Percentiles rank a stretch among this genome's conserved stretches.
Conservation (phyloP, 176 grass and related monocot species). For the Oryza punctata region DNA sequence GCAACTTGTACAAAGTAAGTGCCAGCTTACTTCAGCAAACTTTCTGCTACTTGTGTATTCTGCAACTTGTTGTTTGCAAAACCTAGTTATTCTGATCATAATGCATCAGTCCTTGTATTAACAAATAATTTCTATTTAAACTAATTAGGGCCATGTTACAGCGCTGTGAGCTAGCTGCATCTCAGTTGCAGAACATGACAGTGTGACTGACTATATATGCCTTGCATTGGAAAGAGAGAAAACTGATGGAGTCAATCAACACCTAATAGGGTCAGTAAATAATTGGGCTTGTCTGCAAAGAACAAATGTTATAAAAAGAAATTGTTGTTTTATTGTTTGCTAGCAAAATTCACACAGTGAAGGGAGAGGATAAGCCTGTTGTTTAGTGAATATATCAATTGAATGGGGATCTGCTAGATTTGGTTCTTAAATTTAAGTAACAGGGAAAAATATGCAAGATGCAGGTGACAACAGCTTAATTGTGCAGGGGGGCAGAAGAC, state of each 20-base stretch:
- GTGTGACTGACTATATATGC: not conserved
- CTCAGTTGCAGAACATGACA: conserved; percentile 18
- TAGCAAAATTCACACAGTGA: conserved; percentile 1
- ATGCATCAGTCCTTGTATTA: not conserved
- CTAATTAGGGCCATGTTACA: conserved; percentile 22
- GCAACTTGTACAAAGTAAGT: conserved; percentile 8
- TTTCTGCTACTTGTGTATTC: conserved; percentile 32
- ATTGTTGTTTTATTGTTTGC: not conserved
- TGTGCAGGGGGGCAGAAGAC: conserved; percentile 52
- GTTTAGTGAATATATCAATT: conserved; percentile 29
- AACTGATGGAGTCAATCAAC: not conserved
- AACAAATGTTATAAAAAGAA: conserved; percentile 15
- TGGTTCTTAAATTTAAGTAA: not conserved
- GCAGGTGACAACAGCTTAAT: conserved; percentile 11
- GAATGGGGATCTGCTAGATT: conserved; percentile 22
- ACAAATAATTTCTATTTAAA: not conserved
- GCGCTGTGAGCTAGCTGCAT: not conserved
- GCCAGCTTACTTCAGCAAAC: conserved; percentile 36
- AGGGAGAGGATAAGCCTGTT: conserved; percentile 28
- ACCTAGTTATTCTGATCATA: not conserved
- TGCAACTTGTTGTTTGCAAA: conserved; percentile 38
- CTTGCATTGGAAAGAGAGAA: conserved; percentile 22
- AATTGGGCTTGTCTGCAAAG: not conserved
- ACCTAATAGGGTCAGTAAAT: conserved; percentile 26
- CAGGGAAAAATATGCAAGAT: conserved; percentile 18